Base-by-base conservation (phyloP, 2,329 filamentous ascomycete genomes). In the Neofusicoccum parvum region DNA sequence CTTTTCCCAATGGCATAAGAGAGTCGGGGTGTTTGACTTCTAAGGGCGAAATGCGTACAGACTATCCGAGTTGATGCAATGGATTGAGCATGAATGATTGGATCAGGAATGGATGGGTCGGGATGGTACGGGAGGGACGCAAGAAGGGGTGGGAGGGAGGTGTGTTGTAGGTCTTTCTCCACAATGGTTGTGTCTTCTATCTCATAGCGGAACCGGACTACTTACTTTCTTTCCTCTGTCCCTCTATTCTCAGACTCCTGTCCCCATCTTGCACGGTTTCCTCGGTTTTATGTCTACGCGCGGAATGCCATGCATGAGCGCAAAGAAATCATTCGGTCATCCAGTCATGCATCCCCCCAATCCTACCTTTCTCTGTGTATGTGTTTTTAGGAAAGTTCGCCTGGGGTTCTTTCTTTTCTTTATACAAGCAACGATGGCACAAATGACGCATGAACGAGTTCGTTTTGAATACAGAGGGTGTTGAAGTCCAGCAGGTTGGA, bases 1-100 rank as follows among this genome's bases (percentile, higher is more conserved):
- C 39, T 56, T 56, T 34, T n/a, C 43, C 41, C n/a, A 17, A 46
- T 12, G 23, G 56, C 56, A 60, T 37, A 48, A 48, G 56, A 60
- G 56, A 48, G 27, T 60, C 17, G 41, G 56, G 43, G 43, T 60
- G 56, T 48, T 60, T n/a, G 12, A 48, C 23, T 6, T 60, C 17
- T 48, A 6, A 45, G 34, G 56, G 27, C 15, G 56, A 32, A 37
- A 23, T 46, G 56, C 27, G 37, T 46, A 36, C 51, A 39, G 51
- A 17, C 27, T 46, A 59, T 20, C 14, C 45, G 41, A 39, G 5
- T 48, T 60, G 27, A 46, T 48, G 43, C 15, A 36, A 60, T 14
- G 53, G 53, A 27, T 34, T 37, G 14, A 20, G 27, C 15, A 60
- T 37, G 32, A 20, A 54, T 17, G 32, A 12, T 17, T 39, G 12